Conservation (phyloP, 768 basidiomycete species). For the Pisolithus orientalis region DNA sequence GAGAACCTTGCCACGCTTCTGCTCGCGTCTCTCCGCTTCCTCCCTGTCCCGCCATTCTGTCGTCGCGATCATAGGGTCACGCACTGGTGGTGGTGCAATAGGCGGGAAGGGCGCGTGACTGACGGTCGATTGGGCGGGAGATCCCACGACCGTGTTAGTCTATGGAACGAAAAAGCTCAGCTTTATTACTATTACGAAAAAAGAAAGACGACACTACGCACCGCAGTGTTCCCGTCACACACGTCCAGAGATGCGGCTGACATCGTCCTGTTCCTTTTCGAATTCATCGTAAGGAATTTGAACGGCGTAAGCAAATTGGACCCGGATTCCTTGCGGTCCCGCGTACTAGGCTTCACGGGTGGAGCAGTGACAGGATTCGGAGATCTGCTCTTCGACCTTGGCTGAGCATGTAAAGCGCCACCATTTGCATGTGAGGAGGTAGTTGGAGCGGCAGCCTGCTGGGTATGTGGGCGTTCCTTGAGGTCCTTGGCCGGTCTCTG, state of each 20-base stretch:
- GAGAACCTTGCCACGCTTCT: slow-evolving; percentile 33
- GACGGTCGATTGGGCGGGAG: slow-evolving; percentile 64
- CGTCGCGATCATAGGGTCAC: slow-evolving; percentile 61
- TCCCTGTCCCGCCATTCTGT: slow-evolving; percentile 66
- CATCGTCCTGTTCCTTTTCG: slow-evolving; percentile 57
- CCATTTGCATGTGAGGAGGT: slow-evolving; percentile 2
- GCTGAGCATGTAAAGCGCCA: slow-evolving; percentile 7
- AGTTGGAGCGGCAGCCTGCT: slow-evolving; percentile 1
- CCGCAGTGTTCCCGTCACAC: slow-evolving; percentile 66
- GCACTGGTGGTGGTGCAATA: slow-evolving; percentile 44
- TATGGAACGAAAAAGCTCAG: slow-evolving; percentile 19
- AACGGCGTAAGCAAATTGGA: slow-evolving; percentile 56
- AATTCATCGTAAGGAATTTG: slow-evolving; percentile 44
- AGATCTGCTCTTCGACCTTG: slow-evolving; percentile 11
- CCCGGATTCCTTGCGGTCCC: slow-evolving; percentile 35
- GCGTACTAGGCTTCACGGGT: slow-evolving; percentile 21
- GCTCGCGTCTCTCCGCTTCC: slow-evolving; percentile 42
- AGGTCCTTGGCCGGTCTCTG: slow-evolving; percentile 17
- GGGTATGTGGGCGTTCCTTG: slow-evolving; percentile 2
- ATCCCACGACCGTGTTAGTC: slow-evolving; percentile 70
- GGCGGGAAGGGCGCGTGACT: slow-evolving; percentile 45
- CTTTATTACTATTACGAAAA: background rate
- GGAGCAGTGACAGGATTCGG: slow-evolving; percentile 24
- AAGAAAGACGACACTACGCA: slow-evolving; percentile 33
- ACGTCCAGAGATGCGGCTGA: slow-evolving; percentile 76